Base-by-base conservation (phyloP, 495 filamentous ascomycete genomes). In the Ascodesmis nigricans region DNA sequence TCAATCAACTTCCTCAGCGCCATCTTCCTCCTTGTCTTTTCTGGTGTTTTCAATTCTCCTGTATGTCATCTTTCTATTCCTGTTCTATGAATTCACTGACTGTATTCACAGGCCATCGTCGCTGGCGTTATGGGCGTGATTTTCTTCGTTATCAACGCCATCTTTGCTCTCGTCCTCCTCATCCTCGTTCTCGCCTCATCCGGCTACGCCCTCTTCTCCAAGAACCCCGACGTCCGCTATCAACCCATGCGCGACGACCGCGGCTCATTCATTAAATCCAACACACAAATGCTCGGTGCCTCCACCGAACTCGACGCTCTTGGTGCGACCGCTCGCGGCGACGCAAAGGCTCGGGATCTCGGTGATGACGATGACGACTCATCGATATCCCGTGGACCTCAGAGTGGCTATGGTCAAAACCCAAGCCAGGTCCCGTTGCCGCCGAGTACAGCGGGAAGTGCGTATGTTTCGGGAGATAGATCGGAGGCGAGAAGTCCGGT, bases 241-340 rank as follows among this genome's bases (percentile, higher is more conserved):
- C 82, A 93, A 55, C 79, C 78, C 36, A 93, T 97, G 81, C 71
- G 75, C 33, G 87, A 95, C 51, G 87, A 95, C 58, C 75, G 87
- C 23, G 78, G 78, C 29, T 92, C 83, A 2, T 93, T 95, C 58
- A 93, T 93, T 72, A 97, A 97, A 63, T 93, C 84, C 3, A 75
- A 90, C 44, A 75, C 77, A n/a, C 69, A 82, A 45, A 63, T 95
- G 36, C 78, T 66, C 21, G n/a, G n/a, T n/a, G 55, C 58, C 11
- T 60, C 58, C 15, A 87, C 76, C 2, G 87, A 97, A 52, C 63
- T 97, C 38, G 84, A 95, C 56, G 87, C 87, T 5, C 62, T 97
- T 20, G 90, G 78, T 40, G 81, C 74, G 29, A 93, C 87, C 6
- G 87, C 87, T 19, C 75, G 87, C 38, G 83, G 82, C 36, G 78